Base-by-base conservation (phyloP, 1,139 yeast species). In the Protomyces gravidus region DNA sequence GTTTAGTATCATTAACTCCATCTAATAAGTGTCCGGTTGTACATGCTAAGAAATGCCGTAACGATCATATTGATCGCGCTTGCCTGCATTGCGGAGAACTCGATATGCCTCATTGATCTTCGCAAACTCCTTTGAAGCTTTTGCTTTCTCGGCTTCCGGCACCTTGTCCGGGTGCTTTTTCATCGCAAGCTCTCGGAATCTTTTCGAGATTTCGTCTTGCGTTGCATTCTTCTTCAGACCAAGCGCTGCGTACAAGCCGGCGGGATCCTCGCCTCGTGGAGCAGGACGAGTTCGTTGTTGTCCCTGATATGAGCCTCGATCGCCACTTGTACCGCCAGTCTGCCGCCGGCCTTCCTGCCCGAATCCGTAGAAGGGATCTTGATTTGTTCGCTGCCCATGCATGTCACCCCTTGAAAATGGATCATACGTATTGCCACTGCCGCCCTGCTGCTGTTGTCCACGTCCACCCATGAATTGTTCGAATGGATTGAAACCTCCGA, bases 141-240 rank as follows among this genome's bases (percentile, higher is more conserved):
- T 74, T 46, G 71, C 73, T 2, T 71, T 71, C 6, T 69, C 71
- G 3, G 73, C 69, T 19, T 69, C 71, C 62, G 80, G 81, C 9
- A 79, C 69, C 69, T 88, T 89, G 71, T 89, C 96, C 0, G 96
- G 96, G 69, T 89, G 96, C 64, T 80, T 79, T 63, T 77, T 74
- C 50, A 89, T 76, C 65, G 95, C 88, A 45, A 82, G 73, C 63
- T 80, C 80, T 66, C 89, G 81, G 71, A 89, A 89, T 0, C 89
- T 81, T 67, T 80, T 82, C 68, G 85, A 86, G 66, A 89, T 79
- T 15, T 79, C 84, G 1, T 79, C 72, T 0, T 80, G 81, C 1
- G 81, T 71, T 1, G 68, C 67, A 1, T 81, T 78, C 32, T 96
- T 84, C 33, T 82, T 72, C 15, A 89, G 85, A 11, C 95, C 95